Evolutionary conservation across 2,329 filamentous ascomycete genomes (phyloP).

Genomic region (Pezizomycotina sp.): DNA sequence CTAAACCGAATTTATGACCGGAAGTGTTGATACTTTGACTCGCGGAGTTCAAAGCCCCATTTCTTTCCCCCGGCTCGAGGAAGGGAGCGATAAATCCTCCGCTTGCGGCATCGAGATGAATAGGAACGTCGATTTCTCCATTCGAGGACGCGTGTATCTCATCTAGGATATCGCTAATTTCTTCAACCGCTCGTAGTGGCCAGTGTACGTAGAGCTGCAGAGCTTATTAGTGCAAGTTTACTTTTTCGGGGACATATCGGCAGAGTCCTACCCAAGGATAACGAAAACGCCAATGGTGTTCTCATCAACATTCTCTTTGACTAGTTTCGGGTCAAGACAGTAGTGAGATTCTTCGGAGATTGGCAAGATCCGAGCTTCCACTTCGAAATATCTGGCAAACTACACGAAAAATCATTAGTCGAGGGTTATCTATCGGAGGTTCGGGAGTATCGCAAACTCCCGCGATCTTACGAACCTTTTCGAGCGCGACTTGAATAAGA

Average conservation of each 20-base stretch:
- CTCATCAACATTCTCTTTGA: conserved; percentile 53
- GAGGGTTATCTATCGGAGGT: neutral
- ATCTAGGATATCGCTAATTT: conserved; percentile 48
- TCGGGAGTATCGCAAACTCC: neutral
- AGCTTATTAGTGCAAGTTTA: too few species aligned
- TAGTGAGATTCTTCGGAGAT: conserved; percentile 45
- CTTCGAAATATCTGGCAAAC: conserved; percentile 57
- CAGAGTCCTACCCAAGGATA: too few species aligned
- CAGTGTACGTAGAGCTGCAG: conserved; percentile 58
- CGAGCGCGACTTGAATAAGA: conserved; percentile 53
- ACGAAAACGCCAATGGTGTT: conserved; percentile 64
- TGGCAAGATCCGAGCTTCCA: conserved; percentile 48
- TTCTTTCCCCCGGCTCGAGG: conserved; percentile 39
- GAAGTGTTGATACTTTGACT: conserved; percentile 49
- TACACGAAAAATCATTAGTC: conserved; percentile 3
- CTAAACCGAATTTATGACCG: conserved; percentile 46
- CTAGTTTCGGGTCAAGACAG: conserved; percentile 45
- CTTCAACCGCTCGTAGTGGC: conserved; percentile 55
- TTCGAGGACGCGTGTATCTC: conserved; percentile 45
- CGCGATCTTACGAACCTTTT: conserved; percentile 34
- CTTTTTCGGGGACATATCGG: too few species aligned
- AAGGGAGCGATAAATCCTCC: conserved; percentile 48
- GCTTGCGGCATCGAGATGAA: conserved; percentile 47
- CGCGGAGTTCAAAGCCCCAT: conserved; percentile 47
- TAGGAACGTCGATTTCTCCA: conserved; percentile 48